Base-by-base conservation (phyloP, 257 asterid genomes). In the Datura wrightii region DNA sequence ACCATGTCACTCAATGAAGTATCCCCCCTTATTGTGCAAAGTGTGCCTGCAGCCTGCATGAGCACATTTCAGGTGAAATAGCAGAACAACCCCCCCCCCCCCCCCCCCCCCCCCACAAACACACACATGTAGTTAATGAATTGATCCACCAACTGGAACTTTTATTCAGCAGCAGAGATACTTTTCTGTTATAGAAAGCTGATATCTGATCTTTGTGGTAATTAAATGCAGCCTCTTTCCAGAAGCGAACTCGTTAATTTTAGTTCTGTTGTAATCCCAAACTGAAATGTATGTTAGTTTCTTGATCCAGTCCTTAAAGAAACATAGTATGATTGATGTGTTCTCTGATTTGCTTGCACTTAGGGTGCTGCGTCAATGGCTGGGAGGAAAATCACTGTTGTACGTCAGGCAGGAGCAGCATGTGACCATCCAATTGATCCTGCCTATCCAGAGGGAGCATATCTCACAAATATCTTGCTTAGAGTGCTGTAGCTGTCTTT, bases 291-390 rank as follows among this genome's bases (percentile, higher is more conserved):
- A 70, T 67, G 2, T 70, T 56, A 53, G 59, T 69, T 6, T 72
- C 46, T 41, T 82, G 72, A 11, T 44, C 79, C 53, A 5, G 31
- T n/a, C 79, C 53, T 63, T 80, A 7, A 36, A 8, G 65, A 67
- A 80, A 55, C 46, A 48, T 39, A 41, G 74, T 13, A 19, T 79
- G 19, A 55, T 18, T 65, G 48, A 83, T 46, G 0, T 71, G 39
- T 63, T 48, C 13, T 85, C 71, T 53, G 16, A 58, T 80, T 84
- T 72, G 37, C 62, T 10, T 72, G 31, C 56, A 42, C 48, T 42
- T 91, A 94, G 99, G 93, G 94, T 82, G 97, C 97, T 82, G 97
- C 98, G 79, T 90, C 91, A n/a, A 92, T 79, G 93, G 97, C 97
- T 2, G 92, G 95, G 81, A 90, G 90, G 89, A 94, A 91, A 91